Conservation (phyloP, 495 filamentous ascomycete species). For the Apiosordaria backusii region DNA sequence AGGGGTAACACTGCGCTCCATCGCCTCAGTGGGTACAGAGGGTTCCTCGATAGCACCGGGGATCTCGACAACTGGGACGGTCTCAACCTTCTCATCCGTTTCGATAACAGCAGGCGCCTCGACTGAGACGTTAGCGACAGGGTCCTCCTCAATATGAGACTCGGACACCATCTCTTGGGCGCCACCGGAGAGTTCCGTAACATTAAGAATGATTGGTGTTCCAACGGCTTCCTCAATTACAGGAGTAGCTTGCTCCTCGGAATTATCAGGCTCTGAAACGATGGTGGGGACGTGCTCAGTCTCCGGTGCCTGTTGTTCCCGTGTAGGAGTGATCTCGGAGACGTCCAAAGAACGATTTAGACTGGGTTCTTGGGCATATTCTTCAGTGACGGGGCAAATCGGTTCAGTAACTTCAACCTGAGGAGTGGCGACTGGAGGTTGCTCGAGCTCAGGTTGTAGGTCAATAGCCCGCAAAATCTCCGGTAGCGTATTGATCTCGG, state of each 20-base stretch:
- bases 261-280: not conserved
- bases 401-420: not conserved
- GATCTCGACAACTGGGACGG: not conserved
- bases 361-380: not conserved
- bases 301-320: not conserved
- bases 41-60: not conserved
- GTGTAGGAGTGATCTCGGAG: not conserved
- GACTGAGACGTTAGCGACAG: not conserved
- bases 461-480: no score
- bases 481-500: not conserved
- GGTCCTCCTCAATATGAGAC: not conserved
- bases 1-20: constrained; percentile 1
- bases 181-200: not conserved
- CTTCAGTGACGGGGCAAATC: not conserved
- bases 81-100: not conserved
- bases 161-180: not conserved
- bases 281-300: not conserved
- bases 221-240: not conserved
- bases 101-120: not conserved
- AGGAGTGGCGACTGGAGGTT: not conserved
- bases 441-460: not conserved
- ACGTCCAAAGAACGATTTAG: not conserved
- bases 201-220: not conserved
- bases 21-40: not conserved
- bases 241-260: not conserved